Conservation (phyloP, 169 alveolate species). For the Cryptosporidium canis region DNA sequence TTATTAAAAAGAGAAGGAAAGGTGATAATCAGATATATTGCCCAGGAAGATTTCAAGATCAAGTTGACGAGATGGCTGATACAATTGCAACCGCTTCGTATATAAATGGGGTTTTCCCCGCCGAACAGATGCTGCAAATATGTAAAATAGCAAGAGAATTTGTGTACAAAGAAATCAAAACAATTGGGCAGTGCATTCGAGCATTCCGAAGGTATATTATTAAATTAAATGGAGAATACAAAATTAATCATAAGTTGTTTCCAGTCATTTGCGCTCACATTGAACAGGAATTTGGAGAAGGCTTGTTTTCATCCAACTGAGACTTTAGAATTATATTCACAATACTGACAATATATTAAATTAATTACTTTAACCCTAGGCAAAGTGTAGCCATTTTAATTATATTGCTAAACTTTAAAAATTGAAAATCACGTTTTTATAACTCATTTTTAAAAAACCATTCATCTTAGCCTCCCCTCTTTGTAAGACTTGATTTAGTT, state of each 20-base stretch:
- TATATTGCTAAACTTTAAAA: not conserved
- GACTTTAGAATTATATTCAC: not conserved
- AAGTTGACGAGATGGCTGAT: slow-evolving; percentile 52
- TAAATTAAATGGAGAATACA: not conserved
- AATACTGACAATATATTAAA: not conserved
- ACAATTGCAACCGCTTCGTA: slow-evolving; percentile 59
- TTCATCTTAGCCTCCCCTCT: not conserved
- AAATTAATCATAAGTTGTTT: not conserved
- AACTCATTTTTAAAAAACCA: not conserved
- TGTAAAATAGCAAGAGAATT: slow-evolving; percentile 41
- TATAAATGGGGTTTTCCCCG: slow-evolving; percentile 1
- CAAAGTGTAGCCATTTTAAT: not conserved
- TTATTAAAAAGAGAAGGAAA: slow-evolving; percentile 24
- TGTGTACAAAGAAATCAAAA: not conserved
- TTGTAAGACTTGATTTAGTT: not conserved
- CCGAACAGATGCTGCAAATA: slow-evolving; percentile 8
- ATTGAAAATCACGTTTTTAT: not conserved
- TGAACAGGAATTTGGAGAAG: slow-evolving; percentile 35
- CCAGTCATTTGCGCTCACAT: slow-evolving; percentile 32
- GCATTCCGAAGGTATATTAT: slow-evolving; percentile 1
- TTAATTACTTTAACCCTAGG: not conserved
- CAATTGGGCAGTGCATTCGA: slow-evolving; percentile 12
- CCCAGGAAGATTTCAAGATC: slow-evolving; percentile 54
- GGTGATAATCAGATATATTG: slow-evolving; percentile 47
- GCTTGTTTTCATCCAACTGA: not conserved